Base-by-base conservation (phyloP, 352 stramenopile species). In the Stramenopiles sp. region DNA sequence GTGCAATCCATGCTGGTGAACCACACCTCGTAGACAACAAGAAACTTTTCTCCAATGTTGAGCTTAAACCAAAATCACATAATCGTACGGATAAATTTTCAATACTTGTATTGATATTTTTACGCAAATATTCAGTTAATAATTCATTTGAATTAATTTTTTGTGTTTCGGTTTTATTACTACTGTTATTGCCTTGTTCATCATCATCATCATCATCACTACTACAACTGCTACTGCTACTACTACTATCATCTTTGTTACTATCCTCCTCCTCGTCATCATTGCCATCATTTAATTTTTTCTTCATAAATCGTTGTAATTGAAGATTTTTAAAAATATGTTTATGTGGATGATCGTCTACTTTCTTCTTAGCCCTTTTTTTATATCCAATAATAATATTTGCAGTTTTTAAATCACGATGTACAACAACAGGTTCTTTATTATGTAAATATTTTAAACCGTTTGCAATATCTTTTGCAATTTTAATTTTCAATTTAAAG, bases 331-430 rank as follows among this genome's bases (percentile, higher is more conserved):
- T n/a, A n/a, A n/a, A n/a, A 53, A 53, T 13, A 13, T 53, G 4
- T 4, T 53, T 53, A 53, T 53, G 4, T 53, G 38, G 4, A 4
- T 53, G 38, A 4, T 53, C 13, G 13, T 13, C 38, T 53, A 53
- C 4, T 13, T 53, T 53, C 38, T 53, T 53, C 4, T 53, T 53
- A 13, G 38, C 4, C 4, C n/a, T n/a, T n/a, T n/a, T n/a, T n/a
- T n/a, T n/a, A n/a, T n/a, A n/a, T n/a, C 38, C 38, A 13, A 53
- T 53, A 63, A 97, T 92, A 63, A 97, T 93, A 82, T 97, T 97
- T 29, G 92, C 93, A 0, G 93, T 91, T 80, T 97, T 97, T 1
- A 97, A 81, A 78, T 97, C 92, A 23, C 93, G 88, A 78, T 97
- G 93, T 86, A 97, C 94, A 81, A 97, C 95, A 7, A 91, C 85